Percentiles rank a stretch among this genome's conserved stretches.
phyloP scores from a whole-genome alignment of 805 yeast species.

The Yamadazyma insecticola region DNA sequence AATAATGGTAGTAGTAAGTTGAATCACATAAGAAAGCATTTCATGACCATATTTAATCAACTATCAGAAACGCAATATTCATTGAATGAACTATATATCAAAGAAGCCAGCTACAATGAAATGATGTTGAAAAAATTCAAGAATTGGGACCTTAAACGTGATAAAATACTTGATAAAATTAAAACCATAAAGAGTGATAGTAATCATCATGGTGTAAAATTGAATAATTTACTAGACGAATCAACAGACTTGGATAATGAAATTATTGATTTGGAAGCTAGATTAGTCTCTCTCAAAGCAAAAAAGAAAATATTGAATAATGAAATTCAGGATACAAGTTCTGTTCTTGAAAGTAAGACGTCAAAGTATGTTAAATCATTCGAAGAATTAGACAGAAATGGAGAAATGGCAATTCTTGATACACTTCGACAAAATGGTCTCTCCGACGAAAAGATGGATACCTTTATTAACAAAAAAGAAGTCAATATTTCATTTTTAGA shows the following conservation, averaged over 20 bases:
- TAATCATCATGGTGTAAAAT: constrained; percentile 40
- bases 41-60: constrained; percentile 27
- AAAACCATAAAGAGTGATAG: constrained; percentile 34
- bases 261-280: constrained; percentile 33
- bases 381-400: constrained; percentile 33
- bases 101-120: constrained; percentile 28
- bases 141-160: constrained; percentile 38
- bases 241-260: constrained; percentile 30
- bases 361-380: constrained; percentile 41
- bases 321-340: constrained; percentile 44
- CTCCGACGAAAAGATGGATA: constrained; percentile 13
- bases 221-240: constrained; percentile 29
- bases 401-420: constrained; percentile 26
- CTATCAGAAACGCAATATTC: constrained; percentile 41
- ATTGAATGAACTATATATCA: constrained; percentile 41
- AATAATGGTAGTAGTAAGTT: constrained; percentile 31
- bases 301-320: constrained; percentile 28
- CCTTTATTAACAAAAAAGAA: constrained; percentile 14
- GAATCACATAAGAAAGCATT: constrained; percentile 19
- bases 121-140: constrained; percentile 24
- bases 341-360: constrained; percentile 46
- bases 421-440: constrained; percentile 22
- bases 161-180: constrained; percentile 29
- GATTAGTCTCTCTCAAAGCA: constrained; percentile 24
- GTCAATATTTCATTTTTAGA: constrained; percentile 26